These are phyloP conservation scores for Pseudogymnoascus sp. DNA, from an alignment of 2,329 filamentous ascomycete genomes.

Conservation along the genomic window DNA sequence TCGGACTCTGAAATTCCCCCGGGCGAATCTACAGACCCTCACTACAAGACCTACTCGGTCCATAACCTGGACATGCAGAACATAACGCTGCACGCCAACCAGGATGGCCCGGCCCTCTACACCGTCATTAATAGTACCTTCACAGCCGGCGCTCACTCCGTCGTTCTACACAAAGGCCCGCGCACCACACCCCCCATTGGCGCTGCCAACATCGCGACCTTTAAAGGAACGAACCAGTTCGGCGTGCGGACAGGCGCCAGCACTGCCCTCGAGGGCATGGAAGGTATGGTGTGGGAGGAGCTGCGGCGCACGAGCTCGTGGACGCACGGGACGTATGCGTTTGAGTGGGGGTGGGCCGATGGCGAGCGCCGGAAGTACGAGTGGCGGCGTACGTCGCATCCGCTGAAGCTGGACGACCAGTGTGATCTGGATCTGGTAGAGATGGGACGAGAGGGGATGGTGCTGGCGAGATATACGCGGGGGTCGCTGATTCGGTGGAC, in stretches of 20 bases:
- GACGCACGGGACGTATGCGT: constrained; percentile 13
- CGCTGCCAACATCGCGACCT: background rate
- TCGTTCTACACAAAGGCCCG: background rate
- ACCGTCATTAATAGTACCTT: constrained; percentile 2
- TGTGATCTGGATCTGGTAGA: constrained; percentile 16
- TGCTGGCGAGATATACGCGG: background rate
- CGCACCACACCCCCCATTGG: background rate
- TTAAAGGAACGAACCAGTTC: constrained; percentile 1
- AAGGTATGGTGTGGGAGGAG: background rate
- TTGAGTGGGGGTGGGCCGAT: constrained; percentile 11
- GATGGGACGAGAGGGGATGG: constrained; percentile 9
- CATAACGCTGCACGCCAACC: background rate
- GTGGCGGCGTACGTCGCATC: constrained; percentile 12
- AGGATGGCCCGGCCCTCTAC: background rate
- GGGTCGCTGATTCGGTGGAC: background rate
- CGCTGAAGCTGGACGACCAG: constrained; percentile 12
- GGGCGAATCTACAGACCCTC: background rate
- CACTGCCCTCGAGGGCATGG: background rate
- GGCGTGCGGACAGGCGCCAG: background rate
- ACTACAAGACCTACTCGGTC: background rate
- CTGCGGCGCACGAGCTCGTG: constrained; percentile 12
- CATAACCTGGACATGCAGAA: constrained; percentile 3
- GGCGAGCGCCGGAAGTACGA: constrained; percentile 11
- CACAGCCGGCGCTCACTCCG: background rate
- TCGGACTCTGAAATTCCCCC: background rate